These are phyloP conservation scores for Backusella liffmaniae DNA, from an alignment of 192 early-diverging fungal genomes.

Conservation along the genomic window DNA sequence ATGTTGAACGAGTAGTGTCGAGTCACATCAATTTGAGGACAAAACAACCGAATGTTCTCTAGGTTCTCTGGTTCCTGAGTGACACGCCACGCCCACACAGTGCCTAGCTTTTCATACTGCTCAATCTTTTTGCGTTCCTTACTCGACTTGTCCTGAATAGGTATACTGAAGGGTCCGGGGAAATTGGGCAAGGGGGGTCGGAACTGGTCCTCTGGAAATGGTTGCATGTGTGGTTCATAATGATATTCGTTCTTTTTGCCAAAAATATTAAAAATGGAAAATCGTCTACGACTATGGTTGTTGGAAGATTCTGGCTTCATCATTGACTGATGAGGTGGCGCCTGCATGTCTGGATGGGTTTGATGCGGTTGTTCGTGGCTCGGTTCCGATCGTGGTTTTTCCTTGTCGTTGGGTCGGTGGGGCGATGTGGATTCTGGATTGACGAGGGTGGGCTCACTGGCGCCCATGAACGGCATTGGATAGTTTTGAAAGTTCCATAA, in stretches of 20 bases:
- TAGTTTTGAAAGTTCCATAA: not conserved
- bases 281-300: not conserved
- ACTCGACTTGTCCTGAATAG: not conserved
- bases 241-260: slow-evolving; percentile 2
- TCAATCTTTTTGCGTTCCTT: slow-evolving; percentile 4
- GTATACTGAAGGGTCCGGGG: not conserved
- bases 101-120: not conserved
- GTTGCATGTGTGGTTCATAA: not conserved
- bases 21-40: not conserved
- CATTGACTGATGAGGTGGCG: not conserved
- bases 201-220: not conserved
- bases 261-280: slow-evolving; percentile 3
- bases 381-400: not conserved
- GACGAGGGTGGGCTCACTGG: not conserved
- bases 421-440: not conserved
- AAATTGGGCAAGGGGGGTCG: not conserved
- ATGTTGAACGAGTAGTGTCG: not conserved
- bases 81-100: not conserved
- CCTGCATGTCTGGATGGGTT: not conserved
- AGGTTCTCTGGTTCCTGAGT: not conserved
- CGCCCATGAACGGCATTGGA: not conserved
- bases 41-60: not conserved
- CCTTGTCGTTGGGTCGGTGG: not conserved
- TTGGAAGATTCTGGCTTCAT: not conserved
- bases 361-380: not conserved